These are phyloP conservation scores for Terfezia boudieri DNA, from an alignment of 495 filamentous ascomycete genomes.

Conservation along the genomic window DNA sequence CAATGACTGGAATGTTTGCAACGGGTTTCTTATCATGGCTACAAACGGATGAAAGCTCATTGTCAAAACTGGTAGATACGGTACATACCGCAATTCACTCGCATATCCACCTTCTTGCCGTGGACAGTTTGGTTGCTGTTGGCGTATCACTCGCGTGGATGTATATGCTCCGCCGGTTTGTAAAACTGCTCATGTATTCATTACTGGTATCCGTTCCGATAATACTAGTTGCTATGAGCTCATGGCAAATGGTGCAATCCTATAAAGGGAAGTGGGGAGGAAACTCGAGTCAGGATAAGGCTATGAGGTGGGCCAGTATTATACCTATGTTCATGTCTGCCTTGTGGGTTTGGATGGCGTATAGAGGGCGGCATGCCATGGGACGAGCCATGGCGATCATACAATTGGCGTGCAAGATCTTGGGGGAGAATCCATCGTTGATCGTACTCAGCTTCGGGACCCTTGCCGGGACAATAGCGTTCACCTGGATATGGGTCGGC, in stretches of 20 bases:
- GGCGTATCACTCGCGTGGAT: slow-evolving; percentile 80
- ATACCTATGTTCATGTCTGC: slow-evolving; percentile 51
- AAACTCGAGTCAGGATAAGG: slow-evolving; percentile 53
- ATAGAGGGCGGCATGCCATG: slow-evolving; percentile 55
- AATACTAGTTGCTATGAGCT: slow-evolving; percentile 61
- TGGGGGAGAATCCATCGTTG: slow-evolving; percentile 63
- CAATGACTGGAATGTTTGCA: slow-evolving; percentile 56
- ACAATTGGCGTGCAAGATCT: slow-evolving; percentile 62
- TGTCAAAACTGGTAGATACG: slow-evolving; percentile 33
- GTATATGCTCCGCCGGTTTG: slow-evolving; percentile 63
- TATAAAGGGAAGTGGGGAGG: slow-evolving; percentile 53
- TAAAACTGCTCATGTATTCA: slow-evolving; percentile 51
- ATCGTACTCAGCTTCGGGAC: slow-evolving; percentile 60
- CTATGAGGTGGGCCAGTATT: slow-evolving; percentile 70
- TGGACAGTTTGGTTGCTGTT: slow-evolving; percentile 77
- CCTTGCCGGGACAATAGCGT: slow-evolving; percentile 51
- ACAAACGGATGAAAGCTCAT: slow-evolving; percentile 50
- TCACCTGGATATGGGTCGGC: slow-evolving; percentile 88
- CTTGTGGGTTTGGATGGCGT: slow-evolving; percentile 63
- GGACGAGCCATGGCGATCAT: slow-evolving; percentile 63
- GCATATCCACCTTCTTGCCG: slow-evolving; percentile 70
- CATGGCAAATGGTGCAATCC: slow-evolving; percentile 81
- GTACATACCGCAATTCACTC: slow-evolving; percentile 73
- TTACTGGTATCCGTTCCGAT: slow-evolving; percentile 68
- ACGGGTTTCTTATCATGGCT: slow-evolving; percentile 73